phyloP scores from a whole-genome alignment of 306 rosid species.

The Mimosa bimucronata region DNA sequence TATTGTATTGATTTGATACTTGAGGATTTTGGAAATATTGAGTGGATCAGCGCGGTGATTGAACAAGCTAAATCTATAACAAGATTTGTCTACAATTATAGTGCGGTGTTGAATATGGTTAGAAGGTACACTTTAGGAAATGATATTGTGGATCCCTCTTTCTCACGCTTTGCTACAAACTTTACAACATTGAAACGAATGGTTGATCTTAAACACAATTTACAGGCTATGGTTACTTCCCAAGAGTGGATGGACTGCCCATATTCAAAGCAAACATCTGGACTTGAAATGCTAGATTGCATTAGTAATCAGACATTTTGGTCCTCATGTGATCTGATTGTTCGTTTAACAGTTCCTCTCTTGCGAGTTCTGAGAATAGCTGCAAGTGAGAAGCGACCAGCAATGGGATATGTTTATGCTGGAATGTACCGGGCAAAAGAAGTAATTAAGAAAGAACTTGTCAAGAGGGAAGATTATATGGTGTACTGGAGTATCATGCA shows the following conservation, averaged over 20 bases:
- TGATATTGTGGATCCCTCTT: slow-evolving; percentile 75
- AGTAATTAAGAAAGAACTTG: slow-evolving; percentile 76
- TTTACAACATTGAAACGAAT: slow-evolving; percentile 75
- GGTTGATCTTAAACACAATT: slow-evolving; percentile 76
- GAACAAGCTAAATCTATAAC: slow-evolving; percentile 82
- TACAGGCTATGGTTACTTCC: slow-evolving; percentile 86
- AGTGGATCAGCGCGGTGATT: slow-evolving; percentile 66
- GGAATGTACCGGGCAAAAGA: slow-evolving; percentile 85
- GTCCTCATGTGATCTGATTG: slow-evolving; percentile 76
- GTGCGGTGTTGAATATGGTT: slow-evolving; percentile 72
- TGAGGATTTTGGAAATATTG: slow-evolving; percentile 74
- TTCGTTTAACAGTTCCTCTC: slow-evolving; percentile 71
- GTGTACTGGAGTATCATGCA: slow-evolving; percentile 89
- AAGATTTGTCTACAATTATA: slow-evolving; percentile 78
- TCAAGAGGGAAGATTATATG: slow-evolving; percentile 74
- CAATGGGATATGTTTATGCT: slow-evolving; percentile 81
- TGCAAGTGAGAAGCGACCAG: slow-evolving; percentile 77
- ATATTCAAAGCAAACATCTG: slow-evolving; percentile 78
- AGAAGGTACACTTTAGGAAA: slow-evolving; percentile 75
- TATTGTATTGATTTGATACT: slow-evolving; percentile 71
- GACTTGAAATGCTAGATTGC: slow-evolving; percentile 77
- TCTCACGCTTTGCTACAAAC: slow-evolving; percentile 62
- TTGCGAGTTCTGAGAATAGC: slow-evolving; percentile 69
- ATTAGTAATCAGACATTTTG: slow-evolving; percentile 79
- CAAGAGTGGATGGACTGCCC: slow-evolving; percentile 89